Evolutionary conservation across 2,329 filamentous ascomycete species (phyloP).

Genomic region (Truncatella angustata): DNA sequence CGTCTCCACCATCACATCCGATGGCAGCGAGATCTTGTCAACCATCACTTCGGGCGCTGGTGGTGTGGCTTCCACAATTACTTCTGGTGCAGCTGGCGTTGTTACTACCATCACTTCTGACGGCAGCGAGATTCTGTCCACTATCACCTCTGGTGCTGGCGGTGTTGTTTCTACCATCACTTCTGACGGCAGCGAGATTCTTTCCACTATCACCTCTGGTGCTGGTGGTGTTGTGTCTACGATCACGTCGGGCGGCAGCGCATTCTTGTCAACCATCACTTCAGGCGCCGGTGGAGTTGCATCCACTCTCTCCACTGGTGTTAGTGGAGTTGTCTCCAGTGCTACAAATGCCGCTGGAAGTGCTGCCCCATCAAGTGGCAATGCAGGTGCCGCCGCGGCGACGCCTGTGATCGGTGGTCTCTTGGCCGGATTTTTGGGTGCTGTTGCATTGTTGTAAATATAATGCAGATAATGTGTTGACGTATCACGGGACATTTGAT

Average conservation of each 20-base stretch:
- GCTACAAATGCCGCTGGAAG: conserved; percentile 6
- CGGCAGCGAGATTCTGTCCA: background rate
- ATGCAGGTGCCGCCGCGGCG: background rate
- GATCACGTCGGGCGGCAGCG: conserved; percentile 2
- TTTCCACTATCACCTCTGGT: conserved; percentile 7
- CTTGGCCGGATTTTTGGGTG: conserved; percentile 4
- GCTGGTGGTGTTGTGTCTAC: conserved; percentile 8
- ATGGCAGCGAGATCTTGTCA: background rate
- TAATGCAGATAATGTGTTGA: too few relatives aligned
- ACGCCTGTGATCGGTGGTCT: conserved; percentile 5
- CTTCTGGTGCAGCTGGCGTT: conserved; percentile 3
- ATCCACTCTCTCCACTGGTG: conserved; percentile 3
- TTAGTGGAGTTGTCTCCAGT: conserved; percentile 4
- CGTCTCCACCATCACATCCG: background rate
- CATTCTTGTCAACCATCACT: conserved; percentile 3
- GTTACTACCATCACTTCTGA: conserved; percentile 4
- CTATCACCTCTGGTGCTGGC: conserved; percentile 6
- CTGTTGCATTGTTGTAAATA: conserved; percentile 1
- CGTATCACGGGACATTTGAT: background rate
- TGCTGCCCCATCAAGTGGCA: background rate
- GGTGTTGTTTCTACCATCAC: conserved; percentile 1
- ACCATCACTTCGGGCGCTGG: conserved; percentile 4
- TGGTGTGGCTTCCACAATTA: conserved; percentile 2
- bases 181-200: conserved; percentile 1
- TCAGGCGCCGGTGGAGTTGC: conserved; percentile 6